Evolutionary conservation across 2,329 filamentous ascomycete species (phyloP), one percentile per base, ranked within the genome.

Genomic region (Didymella glomerata): DNA sequence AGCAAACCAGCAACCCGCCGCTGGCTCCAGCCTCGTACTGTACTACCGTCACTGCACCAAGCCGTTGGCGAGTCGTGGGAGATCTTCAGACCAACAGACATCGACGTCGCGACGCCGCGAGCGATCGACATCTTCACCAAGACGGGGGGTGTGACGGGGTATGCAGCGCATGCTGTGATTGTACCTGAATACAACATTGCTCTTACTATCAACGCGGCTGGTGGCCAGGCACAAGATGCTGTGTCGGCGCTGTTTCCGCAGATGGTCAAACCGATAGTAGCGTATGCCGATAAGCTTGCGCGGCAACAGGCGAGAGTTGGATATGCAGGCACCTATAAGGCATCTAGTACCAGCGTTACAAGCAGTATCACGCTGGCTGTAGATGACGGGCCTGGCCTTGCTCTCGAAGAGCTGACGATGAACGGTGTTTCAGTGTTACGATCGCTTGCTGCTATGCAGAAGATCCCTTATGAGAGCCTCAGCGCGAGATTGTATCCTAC

Each of bases 21-120:
- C 4, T 73, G 69, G 71, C 49, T 73, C 24, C 63, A 73, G 16
- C 71, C 71, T 0, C 62, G 54, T 4, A 57, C 64, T 4, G 51
- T 68, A 2, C 24, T 68, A 16, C 62, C 63, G 11, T 70, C 68
- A 1, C 36, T 67, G 0, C 55, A 68, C 3, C 71, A 72, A 49
- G 55, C 63, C 8, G 66, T 72, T 16, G 70, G 70, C 4, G 65
- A 66, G 10, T 68, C 70, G 4, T 73, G 70, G 71, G 71, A 72
- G 27, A 72, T 72, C 6, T 45, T 70, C n/a, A 59, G 69, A 13
- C 64, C 68, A 1, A 54, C 60, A 5, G 61, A 67, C 38, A 32
- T 72, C 2, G 48, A 61, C 8, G 41, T 69, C 1, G 49, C 49
- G 10, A 65, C 61, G 11, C 51, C 54, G 8, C 68, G 71, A 11